phyloP scores from a whole-genome alignment of 2,329 filamentous ascomycete genomes.

The Ceratocystis harringtonii region DNA sequence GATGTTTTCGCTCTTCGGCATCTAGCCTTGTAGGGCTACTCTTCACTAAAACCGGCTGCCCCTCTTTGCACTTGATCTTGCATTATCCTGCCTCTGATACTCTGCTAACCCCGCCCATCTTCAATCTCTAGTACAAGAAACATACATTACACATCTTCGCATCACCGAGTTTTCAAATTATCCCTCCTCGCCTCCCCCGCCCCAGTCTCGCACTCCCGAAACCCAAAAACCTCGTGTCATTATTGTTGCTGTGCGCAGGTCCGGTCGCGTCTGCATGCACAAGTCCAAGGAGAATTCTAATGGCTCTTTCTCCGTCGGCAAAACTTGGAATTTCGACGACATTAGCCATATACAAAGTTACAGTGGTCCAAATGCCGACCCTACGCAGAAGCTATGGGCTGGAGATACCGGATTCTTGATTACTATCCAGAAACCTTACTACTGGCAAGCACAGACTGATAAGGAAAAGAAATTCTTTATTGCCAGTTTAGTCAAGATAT shows the following conservation, averaged over 20 bases:
- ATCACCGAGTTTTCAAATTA: conserved; percentile 75
- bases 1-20: not conserved
- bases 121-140: conserved; percentile 53
- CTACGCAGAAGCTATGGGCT: conserved; percentile 59
- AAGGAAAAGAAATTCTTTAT: conserved; percentile 99
- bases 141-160: conserved; percentile 93
- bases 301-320: conserved; percentile 90
- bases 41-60: not conserved
- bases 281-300: conserved; percentile 94
- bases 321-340: conserved; percentile 95
- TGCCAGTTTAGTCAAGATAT: conserved; percentile 89
- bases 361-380: conserved; percentile 41
- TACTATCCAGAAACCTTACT: conserved; percentile 85
- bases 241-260: conserved; percentile 83
- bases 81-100: conserved; percentile 16
- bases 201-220: conserved; percentile 50
- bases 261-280: conserved; percentile 84
- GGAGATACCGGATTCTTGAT: conserved; percentile 73
- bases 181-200: conserved; percentile 72
- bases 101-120: conserved; percentile 7
- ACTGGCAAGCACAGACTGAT: conserved; percentile 82
- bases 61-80: conserved; percentile 13
- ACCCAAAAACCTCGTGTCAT: conserved; percentile 83
- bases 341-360: conserved; percentile 72
- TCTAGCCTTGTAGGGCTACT: not conserved